phyloP scores from a whole-genome alignment of 2,329 filamentous ascomycete genomes.

The Aspergillus quadrilineatus region DNA sequence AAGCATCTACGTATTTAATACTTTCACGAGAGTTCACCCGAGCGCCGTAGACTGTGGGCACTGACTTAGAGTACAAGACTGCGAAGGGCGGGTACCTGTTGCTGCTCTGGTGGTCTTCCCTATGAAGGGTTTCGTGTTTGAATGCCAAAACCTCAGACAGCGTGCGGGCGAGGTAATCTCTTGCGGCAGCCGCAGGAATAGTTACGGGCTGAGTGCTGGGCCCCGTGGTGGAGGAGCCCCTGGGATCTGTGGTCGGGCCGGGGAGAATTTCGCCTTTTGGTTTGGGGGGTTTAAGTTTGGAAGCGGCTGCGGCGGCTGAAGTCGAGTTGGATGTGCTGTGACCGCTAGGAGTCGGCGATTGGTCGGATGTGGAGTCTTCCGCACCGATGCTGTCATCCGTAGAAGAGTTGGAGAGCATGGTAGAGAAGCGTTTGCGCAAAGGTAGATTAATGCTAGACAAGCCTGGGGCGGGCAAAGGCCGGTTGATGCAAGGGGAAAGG shows the following conservation, averaged over 20 bases:
- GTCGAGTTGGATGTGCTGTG: background rate
- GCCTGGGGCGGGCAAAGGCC: slow-evolving; percentile 57
- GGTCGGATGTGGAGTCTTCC: slow-evolving; percentile 9
- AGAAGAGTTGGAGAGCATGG: slow-evolving; percentile 24
- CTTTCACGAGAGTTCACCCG: slow-evolving; percentile 70
- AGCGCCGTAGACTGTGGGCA: slow-evolving; percentile 80
- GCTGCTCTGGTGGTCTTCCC: slow-evolving; percentile 55
- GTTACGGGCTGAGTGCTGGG: slow-evolving; percentile 40
- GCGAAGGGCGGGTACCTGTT: slow-evolving; percentile 81
- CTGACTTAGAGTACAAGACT: slow-evolving; percentile 81
- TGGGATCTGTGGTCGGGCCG: slow-evolving; percentile 26
- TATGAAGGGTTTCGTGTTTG: slow-evolving; percentile 70
- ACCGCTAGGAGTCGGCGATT: background rate
- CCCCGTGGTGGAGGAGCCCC: slow-evolving; percentile 23
- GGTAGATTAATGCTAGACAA: slow-evolving; percentile 32
- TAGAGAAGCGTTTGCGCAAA: slow-evolving; percentile 40
- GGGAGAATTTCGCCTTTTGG: slow-evolving; percentile 30
- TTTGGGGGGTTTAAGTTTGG: slow-evolving; percentile 21
- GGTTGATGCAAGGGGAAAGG: slow-evolving; percentile 73
- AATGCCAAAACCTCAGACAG: slow-evolving; percentile 71
- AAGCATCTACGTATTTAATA: slow-evolving; percentile 74
- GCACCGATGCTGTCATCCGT: slow-evolving; percentile 18
- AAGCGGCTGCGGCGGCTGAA: background rate
- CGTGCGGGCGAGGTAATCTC: slow-evolving; percentile 71
- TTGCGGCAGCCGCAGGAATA: slow-evolving; percentile 54